phyloP scores from a whole-genome alignment of 1,139 yeast genomes.

The Candida pseudocylindracea region DNA sequence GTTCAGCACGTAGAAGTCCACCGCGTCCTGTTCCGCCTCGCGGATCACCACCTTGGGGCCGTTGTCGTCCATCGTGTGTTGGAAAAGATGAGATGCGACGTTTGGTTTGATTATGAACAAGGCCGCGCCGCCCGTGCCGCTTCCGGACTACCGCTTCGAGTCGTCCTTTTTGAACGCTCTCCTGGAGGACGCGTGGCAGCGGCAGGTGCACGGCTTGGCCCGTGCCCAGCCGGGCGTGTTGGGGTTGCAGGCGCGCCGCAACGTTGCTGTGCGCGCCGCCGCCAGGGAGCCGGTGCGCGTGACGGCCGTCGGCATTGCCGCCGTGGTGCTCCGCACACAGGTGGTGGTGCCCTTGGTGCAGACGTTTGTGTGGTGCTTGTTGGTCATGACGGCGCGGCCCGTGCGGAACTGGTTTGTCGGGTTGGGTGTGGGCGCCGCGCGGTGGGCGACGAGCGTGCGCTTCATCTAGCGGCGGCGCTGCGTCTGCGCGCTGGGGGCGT shows the following conservation, averaged over 20 bases:
- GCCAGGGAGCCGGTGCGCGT: slow-evolving; percentile 12
- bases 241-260: slow-evolving; percentile 6
- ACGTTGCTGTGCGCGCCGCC: slow-evolving; percentile 1
- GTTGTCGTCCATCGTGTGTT: slow-evolving; percentile 5
- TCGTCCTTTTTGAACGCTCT: slow-evolving; percentile 31
- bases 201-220: slow-evolving; percentile 1
- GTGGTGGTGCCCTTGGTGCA: slow-evolving; percentile 41
- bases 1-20: slow-evolving; percentile 72
- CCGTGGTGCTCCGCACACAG: slow-evolving; percentile 41
- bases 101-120: background rate
- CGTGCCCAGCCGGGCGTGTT: slow-evolving; percentile 4
- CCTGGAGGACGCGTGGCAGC: slow-evolving; percentile 10
- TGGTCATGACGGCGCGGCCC: slow-evolving; percentile 13
- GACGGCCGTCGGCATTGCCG: slow-evolving; percentile 23
- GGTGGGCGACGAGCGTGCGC: no score
- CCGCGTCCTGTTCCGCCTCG: slow-evolving; percentile 65
- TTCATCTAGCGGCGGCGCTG: no score
- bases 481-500: no score
- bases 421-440: no score
- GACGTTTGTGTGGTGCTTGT: slow-evolving; percentile 18
- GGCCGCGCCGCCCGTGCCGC: slow-evolving; percentile 2
- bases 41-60: slow-evolving; percentile 78
- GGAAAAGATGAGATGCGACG: background rate
- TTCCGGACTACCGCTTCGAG: slow-evolving; percentile 53
- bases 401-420: slow-evolving; percentile 1